Base-by-base conservation (phyloP, 2,329 filamentous ascomycete species). In the Alternaria tenuissima region DNA sequence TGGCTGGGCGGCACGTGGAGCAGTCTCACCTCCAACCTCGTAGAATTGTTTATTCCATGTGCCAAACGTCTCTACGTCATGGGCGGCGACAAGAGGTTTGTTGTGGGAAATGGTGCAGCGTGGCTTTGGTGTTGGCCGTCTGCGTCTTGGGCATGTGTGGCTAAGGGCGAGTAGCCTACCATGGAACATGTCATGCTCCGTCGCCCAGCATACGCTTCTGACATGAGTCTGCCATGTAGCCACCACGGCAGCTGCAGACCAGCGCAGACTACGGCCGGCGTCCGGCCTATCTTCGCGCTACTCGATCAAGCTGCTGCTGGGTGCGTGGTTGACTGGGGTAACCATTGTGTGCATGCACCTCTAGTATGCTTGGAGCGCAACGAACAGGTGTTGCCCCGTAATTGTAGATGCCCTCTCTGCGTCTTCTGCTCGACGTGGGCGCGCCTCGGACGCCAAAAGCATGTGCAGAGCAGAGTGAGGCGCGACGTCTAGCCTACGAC, bases 1-100 rank as follows among this genome's bases (percentile, higher is more conserved):
- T 49, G 62, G 62, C 60, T 65, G 61, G 62, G 43, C 57, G 26
- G 57, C 62, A 63, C 62, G 62, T 64, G 62, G 59, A 52, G 43
- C 56, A 20, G 48, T 44, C 57, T 55, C 57, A 60, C 49, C 26
- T 43, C 41, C 34, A 46, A 49, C 60, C 46, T 49, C 46, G 34
- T 44, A 56, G 34, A n/a, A 41, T 55, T 55, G 39, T 46, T 36
- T 39, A 9, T 55, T 55, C 26, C 43, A 49, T 48, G 30, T 34
- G 43, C 9, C 14, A 30, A 26, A 36, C 32, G 20, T 38, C 30
- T 49, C 46, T 49, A 49, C 46, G 46, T 49, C 46, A 49, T 49
- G 7, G 16, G 22, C 18, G 46, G 30, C 16, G 20, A 36, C 1
- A 34, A 36, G 30, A 49, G 7, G 46, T 38, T 38, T 49, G 30